phyloP scores from a whole-genome alignment of 78 protist genomes.

The Creolimax fragrantissima region DNA sequence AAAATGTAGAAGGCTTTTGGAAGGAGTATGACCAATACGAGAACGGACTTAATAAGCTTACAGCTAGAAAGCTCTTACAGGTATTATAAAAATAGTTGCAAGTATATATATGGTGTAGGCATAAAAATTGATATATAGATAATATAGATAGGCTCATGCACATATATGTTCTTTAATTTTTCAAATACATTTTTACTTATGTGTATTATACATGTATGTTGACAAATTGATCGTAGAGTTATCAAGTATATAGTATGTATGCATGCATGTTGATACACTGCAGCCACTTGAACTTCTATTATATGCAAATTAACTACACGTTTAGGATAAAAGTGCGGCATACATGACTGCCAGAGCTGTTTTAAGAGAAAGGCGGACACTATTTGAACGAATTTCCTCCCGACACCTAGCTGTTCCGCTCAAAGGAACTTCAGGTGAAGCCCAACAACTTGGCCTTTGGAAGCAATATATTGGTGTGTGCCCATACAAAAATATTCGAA shows the following conservation, averaged over 20 bases:
- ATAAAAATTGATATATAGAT: background rate
- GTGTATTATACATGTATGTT: background rate
- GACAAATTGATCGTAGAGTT: too few species aligned
- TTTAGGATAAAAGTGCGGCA: background rate
- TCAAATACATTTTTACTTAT: background rate
- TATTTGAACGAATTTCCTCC: background rate
- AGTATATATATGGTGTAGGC: background rate
- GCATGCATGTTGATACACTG: background rate
- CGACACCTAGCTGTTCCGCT: background rate
- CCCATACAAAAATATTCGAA: too few species aligned
- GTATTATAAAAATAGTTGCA: background rate
- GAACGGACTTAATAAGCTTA: slow-evolving; percentile 3
- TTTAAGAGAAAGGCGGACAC: background rate
- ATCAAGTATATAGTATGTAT: background rate
- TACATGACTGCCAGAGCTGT: slow-evolving; percentile 20
- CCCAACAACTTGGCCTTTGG: background rate
- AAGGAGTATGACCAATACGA: background rate
- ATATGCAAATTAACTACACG: background rate
- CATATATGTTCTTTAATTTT: background rate
- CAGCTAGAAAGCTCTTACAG: background rate
- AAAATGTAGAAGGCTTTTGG: background rate
- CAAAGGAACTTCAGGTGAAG: background rate
- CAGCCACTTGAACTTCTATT: background rate
- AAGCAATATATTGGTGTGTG: background rate
- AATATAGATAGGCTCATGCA: background rate